Base-by-base conservation (phyloP, 2,329 filamentous ascomycete genomes). In the Xylariaceae sp. region DNA sequence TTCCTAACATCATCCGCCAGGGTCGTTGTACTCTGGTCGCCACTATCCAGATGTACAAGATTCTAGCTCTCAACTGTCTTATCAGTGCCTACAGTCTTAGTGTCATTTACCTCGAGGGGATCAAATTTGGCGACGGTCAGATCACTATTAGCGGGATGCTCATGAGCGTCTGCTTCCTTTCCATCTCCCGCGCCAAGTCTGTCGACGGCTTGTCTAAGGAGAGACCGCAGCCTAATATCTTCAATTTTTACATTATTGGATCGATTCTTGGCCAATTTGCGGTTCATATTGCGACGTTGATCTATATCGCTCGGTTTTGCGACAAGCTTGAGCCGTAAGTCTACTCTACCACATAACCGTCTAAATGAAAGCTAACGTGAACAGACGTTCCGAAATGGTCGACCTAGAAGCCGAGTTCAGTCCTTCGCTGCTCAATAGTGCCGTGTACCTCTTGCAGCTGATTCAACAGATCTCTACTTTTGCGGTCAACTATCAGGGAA, bases 21-120 rank as follows among this genome's bases (percentile, higher is more conserved):
- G 95, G 95, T 55, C 90, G 95, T 60, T 99, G 95, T 79, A 99
- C 95, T 7, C 86, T 99, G 19, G 95, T 99, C 52, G 95, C 95
- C 29, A 99, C 95, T 0, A 98, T 99, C 63, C 95, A 99, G 80
- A 99, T 99, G 93, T 99, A 99, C 86, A 99, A 97, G 83, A 99
- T 99, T 67, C 85, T 99, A 49, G 95, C 95, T 7, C 80, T 99
- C 57, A 99, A 99, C 81, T 99, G 95, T 73, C 81, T 99, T 66
- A 99, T 99, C 72, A 96, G 91, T 66, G 95, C 95, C 40, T 99
- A 99, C 85, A 96, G 91, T 74, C 77, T 99, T 71, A 96, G 90
- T 73, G 95, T 99, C 18, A 82, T 99, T 55, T 99, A 99, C 71
- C 85, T 99, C 1, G 93, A 98, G 69, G 95, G 95, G 61, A 99